These are phyloP conservation scores for Macrocybe gigantea DNA, from an alignment of 768 basidiomycete species.

Conservation along the genomic window DNA sequence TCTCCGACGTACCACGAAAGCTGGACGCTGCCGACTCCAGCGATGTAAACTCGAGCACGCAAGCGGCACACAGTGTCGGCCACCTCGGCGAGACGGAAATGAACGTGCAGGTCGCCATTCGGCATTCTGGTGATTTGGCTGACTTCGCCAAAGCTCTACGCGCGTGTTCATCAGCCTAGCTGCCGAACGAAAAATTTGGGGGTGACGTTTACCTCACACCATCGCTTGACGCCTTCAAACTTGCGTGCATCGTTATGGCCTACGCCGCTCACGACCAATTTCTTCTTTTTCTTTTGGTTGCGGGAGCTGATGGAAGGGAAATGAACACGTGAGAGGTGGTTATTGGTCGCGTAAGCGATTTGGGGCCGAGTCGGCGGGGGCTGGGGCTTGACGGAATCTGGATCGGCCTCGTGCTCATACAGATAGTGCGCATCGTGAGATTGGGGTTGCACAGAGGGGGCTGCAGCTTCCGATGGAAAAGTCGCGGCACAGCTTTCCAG, in stretches of 20 bases:
- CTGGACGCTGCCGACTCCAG: conserved; percentile 72
- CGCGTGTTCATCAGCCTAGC: background rate
- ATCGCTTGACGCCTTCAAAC: conserved; percentile 62
- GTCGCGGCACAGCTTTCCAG: too few species aligned
- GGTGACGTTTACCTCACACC: conserved; percentile 61
- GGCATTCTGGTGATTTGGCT: conserved; percentile 67
- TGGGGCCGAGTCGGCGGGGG: conserved; percentile 21
- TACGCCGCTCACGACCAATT: conserved; percentile 67
- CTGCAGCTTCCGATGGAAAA: too few species aligned
- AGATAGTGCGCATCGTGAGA: too few species aligned
- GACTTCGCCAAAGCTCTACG: conserved; percentile 70
- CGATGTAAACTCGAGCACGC: conserved; percentile 68
- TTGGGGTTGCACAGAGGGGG: too few species aligned
- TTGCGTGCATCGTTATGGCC: conserved; percentile 51
- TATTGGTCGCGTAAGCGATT: conserved; percentile 29
- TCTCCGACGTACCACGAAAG: conserved; percentile 69
- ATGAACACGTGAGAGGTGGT: conserved; percentile 25
- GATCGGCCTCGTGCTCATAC: conserved; percentile 23
- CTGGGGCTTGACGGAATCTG: conserved; percentile 7
- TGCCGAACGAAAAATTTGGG: background rate
- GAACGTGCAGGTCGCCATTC: conserved; percentile 74
- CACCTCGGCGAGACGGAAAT: conserved; percentile 69
- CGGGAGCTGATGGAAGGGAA: conserved; percentile 36
- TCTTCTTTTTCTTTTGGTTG: conserved; percentile 50
- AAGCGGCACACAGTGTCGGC: conserved; percentile 81